Base-by-base conservation (phyloP, 2,329 filamentous ascomycete species). In the Teratosphaeria destructans region DNA sequence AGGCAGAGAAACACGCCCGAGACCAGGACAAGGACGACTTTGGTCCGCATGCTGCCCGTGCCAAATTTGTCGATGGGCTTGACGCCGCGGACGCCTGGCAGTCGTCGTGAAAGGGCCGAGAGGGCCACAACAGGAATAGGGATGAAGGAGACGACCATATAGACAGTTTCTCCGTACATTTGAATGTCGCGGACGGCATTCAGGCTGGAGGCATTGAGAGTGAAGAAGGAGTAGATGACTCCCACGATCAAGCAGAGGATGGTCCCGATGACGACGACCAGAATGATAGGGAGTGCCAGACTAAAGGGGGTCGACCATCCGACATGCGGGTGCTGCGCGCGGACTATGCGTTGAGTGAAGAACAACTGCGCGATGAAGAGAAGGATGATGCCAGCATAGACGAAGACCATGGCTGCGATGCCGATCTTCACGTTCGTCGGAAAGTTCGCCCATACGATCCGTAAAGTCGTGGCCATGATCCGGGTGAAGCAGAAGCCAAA, bases 401-500 rank as follows among this genome's bases (percentile, higher is more conserved):
- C 62, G 59, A 72, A 71, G 58, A 72, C 69, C 54, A 60, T 60
- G 6, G 70, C 66, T 1, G 71, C 70, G 54, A 73, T 70, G 19
- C 63, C 65, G 54, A 73, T 59, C 16, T 64, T 63, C 27, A 71
- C 61, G 54, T 69, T 68, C n/a, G 62, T 62, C 1, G 72, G 72
- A 11, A 70, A 64, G 26, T 59, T 60, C 2, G 71, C 65, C 63
- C 66, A 68, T 16, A 62, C 70, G 29, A 73, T 70, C 3, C 71
- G 64, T 16, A 79, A 64, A 35, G 69, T 68, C 37, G 70, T 73
- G 3, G 77, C 77, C 11, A 73, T 56, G 14, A 77, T 68, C 26
- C 77, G 70, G 10, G 75, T 71, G 70, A 77, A 75, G 39, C 53
- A 73, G 3, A 67, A 62, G 4, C 70, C 69, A 55, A 78, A 77